A percentile compares a stretch with the other conserved stretches of the same genome.
Evolutionary conservation across 257 asterid species (phyloP).

Genomic region (Primulina tabacum): DNA sequence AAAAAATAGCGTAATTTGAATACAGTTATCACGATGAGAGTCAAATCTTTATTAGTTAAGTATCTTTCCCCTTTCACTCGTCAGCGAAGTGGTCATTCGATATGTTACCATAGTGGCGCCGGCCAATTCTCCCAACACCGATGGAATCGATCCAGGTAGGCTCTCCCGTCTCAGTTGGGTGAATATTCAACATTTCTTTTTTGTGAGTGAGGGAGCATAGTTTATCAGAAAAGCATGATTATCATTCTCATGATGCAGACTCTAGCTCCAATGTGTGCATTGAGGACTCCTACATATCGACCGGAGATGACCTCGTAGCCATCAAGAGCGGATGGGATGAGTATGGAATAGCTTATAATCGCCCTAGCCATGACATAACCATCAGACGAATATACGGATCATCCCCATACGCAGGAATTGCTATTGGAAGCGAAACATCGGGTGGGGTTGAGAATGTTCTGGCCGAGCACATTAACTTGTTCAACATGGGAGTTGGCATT

Average conservation of each 20-base stretch:
- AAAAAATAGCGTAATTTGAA: too few species aligned
- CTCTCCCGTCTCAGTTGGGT: too few species aligned
- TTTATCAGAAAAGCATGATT: too few species aligned
- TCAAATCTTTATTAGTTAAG: not conserved
- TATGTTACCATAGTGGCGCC: conserved; percentile 62
- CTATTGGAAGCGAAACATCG: conserved; percentile 89
- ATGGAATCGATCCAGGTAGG: conserved; percentile 69
- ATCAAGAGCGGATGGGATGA: conserved; percentile 69
- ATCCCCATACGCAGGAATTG: conserved; percentile 78
- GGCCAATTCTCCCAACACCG: conserved; percentile 61
- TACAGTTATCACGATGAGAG: not conserved
- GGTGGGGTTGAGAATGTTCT: conserved; percentile 69
- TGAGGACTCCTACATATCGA: conserved; percentile 57
- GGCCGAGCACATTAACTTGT: conserved; percentile 73
- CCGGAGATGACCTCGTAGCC: conserved; percentile 57
- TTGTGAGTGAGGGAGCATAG: too few species aligned
- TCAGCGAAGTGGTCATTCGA: conserved; percentile 51
- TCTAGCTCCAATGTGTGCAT: conserved; percentile 69
- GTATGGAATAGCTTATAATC: conserved; percentile 52
- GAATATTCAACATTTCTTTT: too few species aligned
- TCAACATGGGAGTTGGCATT: conserved; percentile 68
- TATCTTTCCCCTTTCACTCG: conserved; percentile 5
- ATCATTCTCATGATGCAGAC: conserved; percentile 42
- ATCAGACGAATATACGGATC: conserved; percentile 71
- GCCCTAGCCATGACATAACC: conserved; percentile 43